These are phyloP conservation scores for Choanephora cucurbitarum DNA, from an alignment of 371 early-diverging fungal genomes.

Conservation along the genomic window DNA sequence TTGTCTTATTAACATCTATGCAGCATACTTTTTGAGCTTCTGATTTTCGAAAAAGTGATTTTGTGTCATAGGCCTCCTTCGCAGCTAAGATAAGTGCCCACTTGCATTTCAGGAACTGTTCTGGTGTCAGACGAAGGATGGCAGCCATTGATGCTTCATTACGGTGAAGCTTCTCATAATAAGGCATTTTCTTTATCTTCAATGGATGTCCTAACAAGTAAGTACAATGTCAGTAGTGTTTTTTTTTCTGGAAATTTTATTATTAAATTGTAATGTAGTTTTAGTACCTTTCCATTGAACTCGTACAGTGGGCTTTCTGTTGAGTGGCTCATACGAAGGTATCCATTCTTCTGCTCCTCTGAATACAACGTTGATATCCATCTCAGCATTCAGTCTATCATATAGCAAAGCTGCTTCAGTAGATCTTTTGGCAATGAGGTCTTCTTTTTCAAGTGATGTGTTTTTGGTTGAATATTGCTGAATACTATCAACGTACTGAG, in stretches of 20 bases:
- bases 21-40: slow-evolving; percentile 54
- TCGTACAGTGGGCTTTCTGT: slow-evolving; percentile 25
- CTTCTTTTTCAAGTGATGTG: background rate
- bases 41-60: slow-evolving; percentile 43
- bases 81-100: slow-evolving; percentile 44
- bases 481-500: background rate
- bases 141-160: slow-evolving; percentile 67
- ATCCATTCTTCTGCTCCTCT: slow-evolving; percentile 27
- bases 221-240: background rate
- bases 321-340: slow-evolving; percentile 25
- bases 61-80: slow-evolving; percentile 24
- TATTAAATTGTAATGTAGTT: background rate
- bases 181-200: slow-evolving; percentile 47
- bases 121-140: slow-evolving; percentile 68
- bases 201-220: slow-evolving; percentile 45
- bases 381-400: slow-evolving; percentile 22
- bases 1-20: slow-evolving; percentile 51
- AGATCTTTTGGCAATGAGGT: slow-evolving; percentile 15
- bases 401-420: slow-evolving; percentile 26
- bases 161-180: slow-evolving; percentile 55
- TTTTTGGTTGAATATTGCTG: background rate
- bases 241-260: background rate
- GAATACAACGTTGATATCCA: slow-evolving; percentile 15
- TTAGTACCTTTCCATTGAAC: slow-evolving; percentile 35
- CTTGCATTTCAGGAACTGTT: slow-evolving; percentile 64